A percentile compares a stretch with the other conserved stretches of the same genome.
Evolutionary conservation across 2,329 filamentous ascomycete genomes (phyloP).

Genomic region (Diaporthe vaccinii): DNA sequence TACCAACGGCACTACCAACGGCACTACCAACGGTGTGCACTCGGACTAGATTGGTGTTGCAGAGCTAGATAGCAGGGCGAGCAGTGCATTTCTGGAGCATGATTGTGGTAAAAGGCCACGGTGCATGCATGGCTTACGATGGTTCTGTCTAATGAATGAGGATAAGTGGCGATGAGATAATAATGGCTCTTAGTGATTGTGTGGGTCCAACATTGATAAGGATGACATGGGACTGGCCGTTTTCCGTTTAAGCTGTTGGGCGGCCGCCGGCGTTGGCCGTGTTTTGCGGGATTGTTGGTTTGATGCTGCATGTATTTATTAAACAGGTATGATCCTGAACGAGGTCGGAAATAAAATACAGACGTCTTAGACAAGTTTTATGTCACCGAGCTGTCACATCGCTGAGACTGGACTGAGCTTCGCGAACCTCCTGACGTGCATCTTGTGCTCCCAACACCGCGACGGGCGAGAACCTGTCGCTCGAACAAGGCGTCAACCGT

Average conservation of each 20-base stretch:
- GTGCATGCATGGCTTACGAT: constrained; percentile 6
- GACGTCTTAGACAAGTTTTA: constrained; percentile 32
- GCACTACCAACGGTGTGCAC: constrained; percentile 34
- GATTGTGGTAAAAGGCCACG: background rate
- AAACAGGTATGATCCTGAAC: constrained; percentile 28
- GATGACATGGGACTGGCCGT: constrained; percentile 32
- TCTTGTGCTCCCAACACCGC: background rate
- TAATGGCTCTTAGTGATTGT: constrained; percentile 24
- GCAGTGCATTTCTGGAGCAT: background rate
- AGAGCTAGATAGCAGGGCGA: no score
- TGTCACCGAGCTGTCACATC: constrained; percentile 18
- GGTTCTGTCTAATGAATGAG: constrained; percentile 9
- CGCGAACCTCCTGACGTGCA: constrained; percentile 1
- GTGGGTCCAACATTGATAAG: constrained; percentile 33
- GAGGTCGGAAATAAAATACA: constrained; percentile 26
- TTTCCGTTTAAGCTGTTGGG: constrained; percentile 21
- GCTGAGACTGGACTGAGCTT: background rate
- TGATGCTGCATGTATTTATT: constrained; percentile 19
- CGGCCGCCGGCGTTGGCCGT: constrained; percentile 41
- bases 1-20: constrained; percentile 29
- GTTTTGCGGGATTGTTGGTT: constrained; percentile 26
- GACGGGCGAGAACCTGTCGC: background rate
- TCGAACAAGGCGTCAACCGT: background rate
- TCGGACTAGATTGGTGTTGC: constrained; percentile 14
- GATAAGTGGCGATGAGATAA: constrained; percentile 34